Percentiles rank a stretch among this genome's conserved stretches.
Evolutionary conservation across 2,329 filamentous ascomycete genomes (phyloP).

Genomic region (Aureobasidium melanogenum): DNA sequence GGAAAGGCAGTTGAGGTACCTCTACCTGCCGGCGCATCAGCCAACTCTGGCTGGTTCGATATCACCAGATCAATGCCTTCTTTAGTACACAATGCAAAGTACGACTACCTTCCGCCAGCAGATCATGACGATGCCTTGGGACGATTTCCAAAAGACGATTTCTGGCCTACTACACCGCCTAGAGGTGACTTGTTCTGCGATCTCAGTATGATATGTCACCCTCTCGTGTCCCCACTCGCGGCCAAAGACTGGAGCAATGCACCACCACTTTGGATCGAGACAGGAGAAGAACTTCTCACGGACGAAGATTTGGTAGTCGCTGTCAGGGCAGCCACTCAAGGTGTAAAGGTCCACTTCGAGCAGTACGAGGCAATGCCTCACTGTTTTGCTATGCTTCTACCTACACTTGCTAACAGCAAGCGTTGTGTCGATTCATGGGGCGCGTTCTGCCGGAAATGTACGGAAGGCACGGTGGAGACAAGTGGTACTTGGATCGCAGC

Average conservation of each 20-base stretch:
- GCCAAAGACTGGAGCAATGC: slow-evolving; percentile 49
- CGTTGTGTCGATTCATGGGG: slow-evolving; percentile 31
- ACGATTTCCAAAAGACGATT: slow-evolving; percentile 39
- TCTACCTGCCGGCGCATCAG: slow-evolving; percentile 56
- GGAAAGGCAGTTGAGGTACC: slow-evolving; percentile 50
- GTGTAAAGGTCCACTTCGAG: slow-evolving; percentile 55
- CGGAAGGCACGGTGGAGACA: slow-evolving; percentile 22
- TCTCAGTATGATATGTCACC: slow-evolving; percentile 45
- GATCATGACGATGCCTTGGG: slow-evolving; percentile 25
- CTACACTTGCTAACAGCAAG: slow-evolving; percentile 21
- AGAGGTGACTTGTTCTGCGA: slow-evolving; percentile 41
- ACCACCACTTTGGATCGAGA: slow-evolving; percentile 59
- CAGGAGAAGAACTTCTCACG: slow-evolving; percentile 62
- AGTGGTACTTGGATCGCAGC: slow-evolving; percentile 23
- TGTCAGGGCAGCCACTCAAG: slow-evolving; percentile 45
- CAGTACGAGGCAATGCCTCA: slow-evolving; percentile 78
- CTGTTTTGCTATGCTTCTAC: slow-evolving; percentile 45
- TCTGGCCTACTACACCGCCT: slow-evolving; percentile 38
- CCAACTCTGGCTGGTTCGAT: slow-evolving; percentile 64
- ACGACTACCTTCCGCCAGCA: slow-evolving; percentile 54
- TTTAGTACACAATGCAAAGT: slow-evolving; percentile 43
- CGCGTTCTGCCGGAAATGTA: slow-evolving; percentile 20
- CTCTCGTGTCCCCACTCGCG: slow-evolving; percentile 57
- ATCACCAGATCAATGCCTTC: slow-evolving; percentile 55
- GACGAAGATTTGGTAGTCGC: slow-evolving; percentile 60